phyloP scores from a whole-genome alignment of 371 early-diverging fungal species.

The Phascolomyces articulosus region DNA sequence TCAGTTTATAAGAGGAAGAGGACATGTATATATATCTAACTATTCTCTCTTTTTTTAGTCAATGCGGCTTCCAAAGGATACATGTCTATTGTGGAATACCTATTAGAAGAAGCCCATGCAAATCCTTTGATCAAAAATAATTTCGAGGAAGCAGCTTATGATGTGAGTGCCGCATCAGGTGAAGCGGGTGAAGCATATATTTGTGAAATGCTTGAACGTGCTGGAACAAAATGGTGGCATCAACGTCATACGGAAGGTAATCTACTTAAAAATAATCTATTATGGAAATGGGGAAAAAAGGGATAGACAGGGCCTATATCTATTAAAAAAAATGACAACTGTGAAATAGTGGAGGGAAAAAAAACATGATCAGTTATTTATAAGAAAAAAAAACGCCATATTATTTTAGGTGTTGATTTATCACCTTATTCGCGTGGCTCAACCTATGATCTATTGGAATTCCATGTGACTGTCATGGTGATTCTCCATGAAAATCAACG shows the following conservation, averaged over 20 bases:
- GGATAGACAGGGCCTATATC: no score
- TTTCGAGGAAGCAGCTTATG: slow-evolving; percentile 81
- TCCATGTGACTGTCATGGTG: slow-evolving; percentile 67
- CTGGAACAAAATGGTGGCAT: slow-evolving; percentile 54
- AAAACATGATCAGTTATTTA: no score
- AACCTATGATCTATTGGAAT: slow-evolving; percentile 52
- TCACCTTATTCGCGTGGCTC: slow-evolving; percentile 12
- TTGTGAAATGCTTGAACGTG: slow-evolving; percentile 68
- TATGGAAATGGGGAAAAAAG: not conserved
- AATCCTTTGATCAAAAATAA: slow-evolving; percentile 70
- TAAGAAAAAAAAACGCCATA: no score
- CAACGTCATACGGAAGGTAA: slow-evolving; percentile 36
- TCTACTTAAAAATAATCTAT: slow-evolving; percentile 8
- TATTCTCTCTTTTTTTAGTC: slow-evolving; percentile 54
- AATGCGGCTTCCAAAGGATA: slow-evolving; percentile 80
- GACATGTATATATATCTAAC: no score
- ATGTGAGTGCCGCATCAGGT: slow-evolving; percentile 73
- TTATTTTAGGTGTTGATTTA: not conserved
- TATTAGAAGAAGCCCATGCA: slow-evolving; percentile 65
- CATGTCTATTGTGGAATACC: slow-evolving; percentile 65
- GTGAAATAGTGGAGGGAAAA: no score
- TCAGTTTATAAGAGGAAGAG: no score
- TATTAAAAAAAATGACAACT: no score
- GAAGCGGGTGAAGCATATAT: slow-evolving; percentile 61
- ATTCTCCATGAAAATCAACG: slow-evolving; percentile 75